phyloP scores from a whole-genome alignment of 1,284 basidiomycete species.

The Golubevia pallescens region DNA sequence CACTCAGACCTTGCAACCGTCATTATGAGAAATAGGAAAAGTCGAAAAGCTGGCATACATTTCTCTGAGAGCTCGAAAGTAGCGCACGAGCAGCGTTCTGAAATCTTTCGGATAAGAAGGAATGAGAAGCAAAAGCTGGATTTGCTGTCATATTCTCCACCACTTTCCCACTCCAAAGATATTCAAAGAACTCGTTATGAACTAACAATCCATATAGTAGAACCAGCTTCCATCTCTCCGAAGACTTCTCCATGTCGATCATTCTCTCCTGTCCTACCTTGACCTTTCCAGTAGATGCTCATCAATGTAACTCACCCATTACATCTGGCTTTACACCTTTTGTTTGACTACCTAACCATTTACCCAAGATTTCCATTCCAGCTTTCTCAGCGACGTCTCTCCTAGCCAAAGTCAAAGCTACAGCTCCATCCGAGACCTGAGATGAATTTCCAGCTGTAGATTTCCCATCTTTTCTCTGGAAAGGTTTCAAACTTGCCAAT shows the following conservation, averaged over 20 bases:
- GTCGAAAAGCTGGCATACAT: too few species aligned
- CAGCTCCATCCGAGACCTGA: constrained; percentile 57
- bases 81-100: too few species aligned
- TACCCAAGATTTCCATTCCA: constrained; percentile 53
- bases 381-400: constrained; percentile 45
- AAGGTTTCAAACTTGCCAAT: constrained; percentile 51
- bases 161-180: too few species aligned
- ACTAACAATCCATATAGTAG: too few species aligned
- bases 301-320: constrained; percentile 33
- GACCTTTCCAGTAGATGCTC: not conserved
- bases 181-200: too few species aligned
- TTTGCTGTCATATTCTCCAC: too few species aligned
- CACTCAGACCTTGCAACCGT: too few species aligned
- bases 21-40: too few species aligned
- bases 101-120: too few species aligned
- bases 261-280: not conserved
- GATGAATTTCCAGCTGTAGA: constrained; percentile 58
- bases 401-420: constrained; percentile 49
- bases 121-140: too few species aligned
- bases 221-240: too few species aligned
- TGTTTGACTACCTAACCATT: constrained; percentile 47
- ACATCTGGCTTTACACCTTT: constrained; percentile 57
- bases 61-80: too few species aligned
- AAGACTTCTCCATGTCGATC: not conserved
- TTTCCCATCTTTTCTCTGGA: constrained; percentile 37